Evolutionary conservation across 257 asterid genomes (phyloP).

Genomic region (Solanum dulcamara): DNA sequence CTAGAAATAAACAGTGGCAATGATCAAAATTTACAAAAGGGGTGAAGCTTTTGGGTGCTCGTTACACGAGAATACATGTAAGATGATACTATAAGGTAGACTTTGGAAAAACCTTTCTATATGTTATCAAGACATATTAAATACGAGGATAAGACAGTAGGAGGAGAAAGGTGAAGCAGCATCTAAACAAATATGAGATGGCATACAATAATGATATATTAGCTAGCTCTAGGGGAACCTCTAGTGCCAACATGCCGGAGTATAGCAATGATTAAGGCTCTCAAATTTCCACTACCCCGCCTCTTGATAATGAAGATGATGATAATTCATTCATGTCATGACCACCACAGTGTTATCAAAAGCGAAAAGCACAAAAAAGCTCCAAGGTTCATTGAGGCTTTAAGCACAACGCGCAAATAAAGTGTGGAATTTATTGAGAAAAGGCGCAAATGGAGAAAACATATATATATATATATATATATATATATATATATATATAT

Average conservation of each 20-base stretch:
- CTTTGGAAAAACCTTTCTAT: neutral
- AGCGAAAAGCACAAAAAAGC: no score
- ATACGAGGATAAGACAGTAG: neutral
- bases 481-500: no score
- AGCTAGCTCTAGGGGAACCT: neutral
- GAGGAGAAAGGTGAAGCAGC: neutral
- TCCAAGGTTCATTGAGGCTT: no score
- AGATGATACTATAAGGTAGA: neutral
- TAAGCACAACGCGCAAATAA: no score
- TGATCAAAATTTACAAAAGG: neutral
- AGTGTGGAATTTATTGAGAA: no score
- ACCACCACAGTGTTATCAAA: no score
- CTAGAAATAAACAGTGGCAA: no score
- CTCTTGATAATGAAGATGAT: neutral
- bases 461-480: no score
- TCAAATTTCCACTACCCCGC: neutral
- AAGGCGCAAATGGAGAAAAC: no score
- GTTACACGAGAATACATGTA: neutral
- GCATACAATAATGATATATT: neutral
- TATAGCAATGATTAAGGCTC: neutral
- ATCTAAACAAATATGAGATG: neutral
- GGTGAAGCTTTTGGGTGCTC: neutral
- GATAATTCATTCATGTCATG: no score
- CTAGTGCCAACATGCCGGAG: neutral
- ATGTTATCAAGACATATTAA: neutral